Percentiles rank a stretch among this genome's conserved stretches.
Conservation (phyloP, 352 stramenopile genomes). For the Pythium phragmiticola region DNA sequence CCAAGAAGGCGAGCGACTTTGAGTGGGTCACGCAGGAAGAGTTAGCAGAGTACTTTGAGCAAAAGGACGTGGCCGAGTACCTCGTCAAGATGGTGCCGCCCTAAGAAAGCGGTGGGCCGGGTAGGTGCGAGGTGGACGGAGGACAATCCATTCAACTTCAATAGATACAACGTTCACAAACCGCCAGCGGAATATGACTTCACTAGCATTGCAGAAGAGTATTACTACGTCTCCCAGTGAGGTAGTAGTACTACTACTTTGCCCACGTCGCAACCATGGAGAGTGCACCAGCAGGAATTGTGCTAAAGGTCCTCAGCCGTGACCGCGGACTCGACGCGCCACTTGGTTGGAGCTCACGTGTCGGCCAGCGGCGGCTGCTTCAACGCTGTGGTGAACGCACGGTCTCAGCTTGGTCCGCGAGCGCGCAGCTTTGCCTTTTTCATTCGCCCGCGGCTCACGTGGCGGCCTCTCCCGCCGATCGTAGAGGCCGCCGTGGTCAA, state of each 20-base stretch:
- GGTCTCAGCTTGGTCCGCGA: conserved; percentile 28
- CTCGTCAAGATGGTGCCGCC: conserved; percentile 80
- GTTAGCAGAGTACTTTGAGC: conserved; percentile 71
- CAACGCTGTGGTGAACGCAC: conserved; percentile 31
- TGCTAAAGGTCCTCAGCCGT: too few relatives aligned
- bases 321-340: not conserved
- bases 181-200: too few relatives aligned
- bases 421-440: conserved; percentile 40
- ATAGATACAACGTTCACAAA: conserved; percentile 13
- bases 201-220: too few relatives aligned
- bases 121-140: too few relatives aligned
- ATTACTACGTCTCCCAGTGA: too few relatives aligned
- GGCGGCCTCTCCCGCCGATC: conserved; percentile 25
- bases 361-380: conserved; percentile 35
- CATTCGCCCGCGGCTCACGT: conserved; percentile 39
- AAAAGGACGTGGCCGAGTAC: conserved; percentile 64
- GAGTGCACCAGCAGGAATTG: too few relatives aligned
- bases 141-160: not conserved
- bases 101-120: conserved; percentile 15
- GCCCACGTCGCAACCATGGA: not conserved
- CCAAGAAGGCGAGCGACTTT: conserved; percentile 63
- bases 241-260: too few relatives aligned
- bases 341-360: conserved; percentile 37
- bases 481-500: not conserved
- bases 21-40: conserved; percentile 80